phyloP scores from a whole-genome alignment of 345 rosid species.

The Citrus trifoliata region DNA sequence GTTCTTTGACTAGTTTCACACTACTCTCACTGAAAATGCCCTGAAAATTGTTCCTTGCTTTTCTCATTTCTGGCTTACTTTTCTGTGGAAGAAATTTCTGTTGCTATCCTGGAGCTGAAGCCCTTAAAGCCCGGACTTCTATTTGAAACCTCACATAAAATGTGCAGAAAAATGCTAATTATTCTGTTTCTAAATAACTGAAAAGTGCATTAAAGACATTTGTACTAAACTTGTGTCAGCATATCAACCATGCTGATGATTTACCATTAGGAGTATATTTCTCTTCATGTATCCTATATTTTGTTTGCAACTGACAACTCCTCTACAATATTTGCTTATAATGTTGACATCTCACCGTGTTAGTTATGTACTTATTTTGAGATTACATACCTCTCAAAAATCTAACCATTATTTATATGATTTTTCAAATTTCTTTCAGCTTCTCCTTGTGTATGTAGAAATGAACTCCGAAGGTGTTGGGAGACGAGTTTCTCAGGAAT shows the following conservation, averaged over 20 bases:
- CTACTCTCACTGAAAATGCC: not conserved
- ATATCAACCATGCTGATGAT: not conserved
- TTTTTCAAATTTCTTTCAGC: slow-evolving; percentile 11
- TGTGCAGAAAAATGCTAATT: not conserved
- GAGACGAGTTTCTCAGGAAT: slow-evolving; percentile 2
- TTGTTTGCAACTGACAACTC: not conserved
- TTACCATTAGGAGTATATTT: not conserved
- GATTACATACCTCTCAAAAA: not conserved
- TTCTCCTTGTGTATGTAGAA: slow-evolving; percentile 15
- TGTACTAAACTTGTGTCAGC: not conserved
- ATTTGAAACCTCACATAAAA: no score
- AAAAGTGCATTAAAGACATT: not conserved
- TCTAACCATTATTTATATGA: not conserved
- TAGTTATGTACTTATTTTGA: not conserved
- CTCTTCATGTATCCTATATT: not conserved
- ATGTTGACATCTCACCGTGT: not conserved
- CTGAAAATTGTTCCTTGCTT: not conserved
- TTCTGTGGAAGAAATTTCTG: not conserved
- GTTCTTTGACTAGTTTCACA: not conserved
- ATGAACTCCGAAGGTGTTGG: not conserved
- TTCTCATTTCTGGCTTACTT: not conserved
- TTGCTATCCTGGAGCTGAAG: not conserved
- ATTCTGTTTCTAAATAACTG: not conserved
- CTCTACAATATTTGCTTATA: not conserved
- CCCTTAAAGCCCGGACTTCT: not conserved